Evolutionary conservation across 1,284 basidiomycete genomes (phyloP), one percentile per base, ranked within the genome.

Genomic region (Pyrrhoderma lamaoense): DNA sequence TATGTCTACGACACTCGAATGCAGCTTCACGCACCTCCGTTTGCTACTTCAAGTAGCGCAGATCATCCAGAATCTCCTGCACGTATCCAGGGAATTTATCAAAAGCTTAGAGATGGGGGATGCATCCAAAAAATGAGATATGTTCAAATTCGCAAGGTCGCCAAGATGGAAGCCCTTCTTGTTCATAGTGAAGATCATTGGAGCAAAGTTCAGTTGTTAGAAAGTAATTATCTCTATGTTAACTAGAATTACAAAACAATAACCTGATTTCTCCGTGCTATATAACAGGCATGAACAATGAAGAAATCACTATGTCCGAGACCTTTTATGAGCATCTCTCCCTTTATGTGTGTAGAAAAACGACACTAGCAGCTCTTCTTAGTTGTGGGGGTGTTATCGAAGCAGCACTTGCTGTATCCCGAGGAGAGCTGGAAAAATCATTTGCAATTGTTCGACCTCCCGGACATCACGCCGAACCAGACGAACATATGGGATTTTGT

Each of bases 401-500:
- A 65, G 89, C 93, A 5, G 82, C 85, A 62, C 73, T 93, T 14
- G 85, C 91, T 1, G 94, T 99, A 22, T 93, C 91, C 36, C 77
- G 81, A 22, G 82, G 85, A 3, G 75, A 83, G 57, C 75, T 98
- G 34, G 77, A 85, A 59, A 98, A 95, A 64, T 79, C 90, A 0
- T 89, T 99, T 62, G 96, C 96, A 1, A 92, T 99, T 58, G 92
- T 99, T 34, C 80, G 96, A 21, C 96, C 96, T 8, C 96, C 96
- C 0, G 96, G 96, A 0, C 96, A 99, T 65, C 96, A 99, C 62
- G 95, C 96, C 16, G 96, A 99, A 67, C 96, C 96, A 1, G 87
- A 95, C 58, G 89, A 93, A 64, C 89, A 93, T 62, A 97, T 97
- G 90, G 96, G 96, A 0, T 99, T 99, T 68, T 99, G 96, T 68